Evolutionary conservation across 2,329 filamentous ascomycete species (phyloP).

Genomic region (Dothistroma septosporum): DNA sequence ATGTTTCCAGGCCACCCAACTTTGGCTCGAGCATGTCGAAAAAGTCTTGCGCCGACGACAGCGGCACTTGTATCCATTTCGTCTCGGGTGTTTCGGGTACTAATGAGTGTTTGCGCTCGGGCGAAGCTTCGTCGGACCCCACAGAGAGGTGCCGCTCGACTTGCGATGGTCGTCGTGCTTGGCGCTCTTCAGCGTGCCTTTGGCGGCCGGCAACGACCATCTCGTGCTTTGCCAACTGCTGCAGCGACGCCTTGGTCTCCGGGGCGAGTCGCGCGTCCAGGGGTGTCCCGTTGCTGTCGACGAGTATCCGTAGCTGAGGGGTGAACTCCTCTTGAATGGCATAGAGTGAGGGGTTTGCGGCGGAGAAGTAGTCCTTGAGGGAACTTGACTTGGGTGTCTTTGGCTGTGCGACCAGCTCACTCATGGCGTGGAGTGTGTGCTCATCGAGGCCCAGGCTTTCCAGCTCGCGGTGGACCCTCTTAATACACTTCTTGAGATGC

Average conservation of each 20-base stretch:
- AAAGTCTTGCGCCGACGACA: constrained; percentile 74
- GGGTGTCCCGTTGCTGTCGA: constrained; percentile 62
- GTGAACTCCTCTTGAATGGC: constrained; percentile 46
- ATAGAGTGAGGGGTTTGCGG: constrained; percentile 20
- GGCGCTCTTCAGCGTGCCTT: constrained; percentile 20
- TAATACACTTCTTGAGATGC: constrained; percentile 84
- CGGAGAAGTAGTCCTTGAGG: constrained; percentile 23
- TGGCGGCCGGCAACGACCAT: constrained; percentile 38
- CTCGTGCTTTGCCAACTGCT: constrained; percentile 54
- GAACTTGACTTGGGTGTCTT: constrained; percentile 2
- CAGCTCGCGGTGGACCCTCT: constrained; percentile 71
- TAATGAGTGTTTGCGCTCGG: constrained; percentile 1
- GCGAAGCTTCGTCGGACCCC: background rate
- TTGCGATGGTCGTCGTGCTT: constrained; percentile 8
- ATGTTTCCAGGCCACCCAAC: constrained; percentile 62
- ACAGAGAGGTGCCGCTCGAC: background rate
- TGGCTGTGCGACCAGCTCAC: constrained; percentile 41
- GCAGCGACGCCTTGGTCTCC: constrained; percentile 60
- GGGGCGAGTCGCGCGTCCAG: constrained; percentile 65
- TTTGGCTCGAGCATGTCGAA: constrained; percentile 72
- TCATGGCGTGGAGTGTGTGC: constrained; percentile 63
- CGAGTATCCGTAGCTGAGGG: constrained; percentile 66
- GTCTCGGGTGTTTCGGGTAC: constrained; percentile 18
- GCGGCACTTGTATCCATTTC: constrained; percentile 63
- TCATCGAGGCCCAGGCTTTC: constrained; percentile 66